Base-by-base conservation (phyloP, 495 filamentous ascomycete genomes). In the Trypethelium eluteriae region DNA sequence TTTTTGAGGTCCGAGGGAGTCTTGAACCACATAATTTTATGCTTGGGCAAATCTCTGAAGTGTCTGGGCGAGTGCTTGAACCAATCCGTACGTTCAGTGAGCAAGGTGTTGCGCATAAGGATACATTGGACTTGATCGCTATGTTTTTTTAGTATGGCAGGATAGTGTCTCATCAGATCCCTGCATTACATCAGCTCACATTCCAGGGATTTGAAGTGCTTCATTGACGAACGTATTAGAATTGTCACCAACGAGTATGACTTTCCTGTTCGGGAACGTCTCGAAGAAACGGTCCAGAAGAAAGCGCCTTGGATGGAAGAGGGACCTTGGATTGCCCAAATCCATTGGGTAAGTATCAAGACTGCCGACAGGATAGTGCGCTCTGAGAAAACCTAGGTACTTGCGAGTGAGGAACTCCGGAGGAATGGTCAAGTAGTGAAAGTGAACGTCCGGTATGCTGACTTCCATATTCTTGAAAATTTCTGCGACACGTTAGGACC, bases 221-320 rank as follows among this genome's bases (percentile, higher is more conserved):
- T 32, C 53, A 7, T 59, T 11, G 6, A 59, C 53, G 5, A 35
- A 59, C 53, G 7, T 3, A 59, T 59, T 59, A 14, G 53, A 11
- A 59, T 59, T 59, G 14, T 59, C 53, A 10, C 53, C 53, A 14
- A 59, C 32, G 7, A 59, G 53, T 35, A 59, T 59, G 32, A 59
- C 34, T 14, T 59, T 59, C 32, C 53, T 59, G 4, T 5, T 59
- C 36, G 53, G 53, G 32, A 35, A 59, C 36, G 53, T 59, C 25
- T 59, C 5, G 53, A 59, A 59, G 9, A 59, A n/a, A 18, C 53
- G 53, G 18, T 59, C 53, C 6, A 59, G 32, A 36, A 59, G 53
- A 36, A 35, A 59, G 10, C 53, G n/a, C 7, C 53, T 18, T 10
- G 25, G 25, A 34, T 36, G 18, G 18, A 59, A 59, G 5, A 59